These are phyloP conservation scores for Diplogelasinospora grovesii DNA, from an alignment of 495 filamentous ascomycete species.

Conservation along the genomic window DNA sequence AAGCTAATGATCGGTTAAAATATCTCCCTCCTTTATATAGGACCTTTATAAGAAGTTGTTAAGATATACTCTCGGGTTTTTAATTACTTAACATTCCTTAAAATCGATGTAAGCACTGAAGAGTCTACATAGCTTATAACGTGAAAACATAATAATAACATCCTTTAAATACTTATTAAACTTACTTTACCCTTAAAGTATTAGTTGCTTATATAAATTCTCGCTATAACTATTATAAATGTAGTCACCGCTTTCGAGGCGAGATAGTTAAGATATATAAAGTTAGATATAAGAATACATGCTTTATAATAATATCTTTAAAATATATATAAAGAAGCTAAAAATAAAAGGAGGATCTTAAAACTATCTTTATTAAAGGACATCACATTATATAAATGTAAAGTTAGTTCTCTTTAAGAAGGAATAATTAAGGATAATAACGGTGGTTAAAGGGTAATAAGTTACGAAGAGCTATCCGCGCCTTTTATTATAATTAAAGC, in stretches of 20 bases:
- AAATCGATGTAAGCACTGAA: not conserved
- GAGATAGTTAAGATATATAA: not conserved
- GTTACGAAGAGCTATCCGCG: not conserved
- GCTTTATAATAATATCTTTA: not conserved
- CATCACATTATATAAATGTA: not conserved
- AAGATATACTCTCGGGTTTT: not conserved
- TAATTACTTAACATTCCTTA: not conserved
- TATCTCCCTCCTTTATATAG: not conserved
- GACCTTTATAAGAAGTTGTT: not conserved
- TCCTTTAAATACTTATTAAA: not conserved
- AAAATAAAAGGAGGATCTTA: not conserved
- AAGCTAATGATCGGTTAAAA: not conserved
- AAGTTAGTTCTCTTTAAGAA: not conserved
- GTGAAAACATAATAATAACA: not conserved
- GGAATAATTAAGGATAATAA: not conserved
- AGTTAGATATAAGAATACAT: not conserved
- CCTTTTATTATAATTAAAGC: not conserved
- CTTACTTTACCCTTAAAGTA: not conserved
- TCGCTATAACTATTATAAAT: not conserved
- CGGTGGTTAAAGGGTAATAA: not conserved
- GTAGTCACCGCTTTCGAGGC: constrained; percentile 1
- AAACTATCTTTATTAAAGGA: not conserved
- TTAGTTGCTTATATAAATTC: not conserved
- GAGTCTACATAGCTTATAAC: not conserved
- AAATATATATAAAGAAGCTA: not conserved